Conservation (phyloP, 306 rosid genomes). For the Vigna trinervia region DNA sequence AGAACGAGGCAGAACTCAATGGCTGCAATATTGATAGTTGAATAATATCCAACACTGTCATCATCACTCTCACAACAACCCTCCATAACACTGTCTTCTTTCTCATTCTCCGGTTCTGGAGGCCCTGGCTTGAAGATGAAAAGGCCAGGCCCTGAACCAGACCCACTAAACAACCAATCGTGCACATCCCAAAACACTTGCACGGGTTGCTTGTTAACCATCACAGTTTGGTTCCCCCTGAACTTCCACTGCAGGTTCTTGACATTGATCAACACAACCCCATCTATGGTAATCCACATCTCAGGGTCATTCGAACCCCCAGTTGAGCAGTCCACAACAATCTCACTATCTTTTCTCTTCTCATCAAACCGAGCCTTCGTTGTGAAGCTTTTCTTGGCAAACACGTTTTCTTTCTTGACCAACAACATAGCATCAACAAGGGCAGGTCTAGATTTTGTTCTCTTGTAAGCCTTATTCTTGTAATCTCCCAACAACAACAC, state of each 20-base stretch:
- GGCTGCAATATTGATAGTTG: constrained; percentile 52
- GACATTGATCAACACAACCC: constrained; percentile 76
- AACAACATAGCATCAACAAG: constrained; percentile 61
- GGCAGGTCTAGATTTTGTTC: constrained; percentile 81
- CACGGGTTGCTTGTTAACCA: constrained; percentile 70
- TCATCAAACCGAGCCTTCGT: constrained; percentile 80
- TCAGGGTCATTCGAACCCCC: constrained; percentile 73
- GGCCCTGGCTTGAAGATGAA: constrained; percentile 90
- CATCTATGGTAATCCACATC: constrained; percentile 96
- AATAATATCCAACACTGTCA: constrained; percentile 59
- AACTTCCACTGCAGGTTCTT: constrained; percentile 95
- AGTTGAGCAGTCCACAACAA: constrained; percentile 78
- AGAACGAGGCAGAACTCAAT: constrained; percentile 79
- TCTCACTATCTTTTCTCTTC: constrained; percentile 69
- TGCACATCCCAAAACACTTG: constrained; percentile 97
- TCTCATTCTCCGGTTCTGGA: constrained; percentile 60
- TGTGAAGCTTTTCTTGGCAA: constrained; percentile 75
- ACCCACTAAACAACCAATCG: constrained; percentile 81
- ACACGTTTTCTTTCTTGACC: constrained; percentile 82
- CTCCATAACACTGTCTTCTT: constrained; percentile 56
- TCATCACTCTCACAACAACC: constrained; percentile 67
- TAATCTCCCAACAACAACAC: constrained; percentile 78
- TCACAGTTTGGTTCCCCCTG: constrained; percentile 84
- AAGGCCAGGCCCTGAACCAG: constrained; percentile 73
- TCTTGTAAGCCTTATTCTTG: constrained; percentile 85